Percentiles rank a stretch among this genome's conserved stretches.
These are phyloP conservation scores for Saccharomycopsis crataegensis DNA, from an alignment of 1,139 yeast genomes.

Conservation along the genomic window DNA sequence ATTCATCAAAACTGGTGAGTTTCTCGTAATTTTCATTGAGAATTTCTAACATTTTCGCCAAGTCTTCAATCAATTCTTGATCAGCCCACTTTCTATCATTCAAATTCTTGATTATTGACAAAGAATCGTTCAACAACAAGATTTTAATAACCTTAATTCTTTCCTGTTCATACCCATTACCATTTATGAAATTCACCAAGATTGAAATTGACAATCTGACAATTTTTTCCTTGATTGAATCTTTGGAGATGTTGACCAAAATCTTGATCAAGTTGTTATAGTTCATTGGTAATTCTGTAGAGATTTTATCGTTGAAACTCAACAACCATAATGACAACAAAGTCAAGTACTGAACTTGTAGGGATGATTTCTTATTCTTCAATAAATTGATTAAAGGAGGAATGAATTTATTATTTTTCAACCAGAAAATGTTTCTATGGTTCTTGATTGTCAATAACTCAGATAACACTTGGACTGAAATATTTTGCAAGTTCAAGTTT, in stretches of 20 bases:
- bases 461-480: constrained; percentile 62
- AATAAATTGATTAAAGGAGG: constrained; percentile 47
- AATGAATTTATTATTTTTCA: constrained; percentile 42
- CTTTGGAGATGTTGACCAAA: constrained; percentile 59
- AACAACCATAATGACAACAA: constrained; percentile 78
- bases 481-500: constrained; percentile 48
- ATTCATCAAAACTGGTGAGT: constrained; percentile 90
- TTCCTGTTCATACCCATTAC: constrained; percentile 27
- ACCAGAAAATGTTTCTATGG: constrained; percentile 56
- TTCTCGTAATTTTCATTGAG: constrained; percentile 68
- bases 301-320: constrained; percentile 58
- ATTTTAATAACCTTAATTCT: constrained; percentile 43
- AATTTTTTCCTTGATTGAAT: constrained; percentile 86
- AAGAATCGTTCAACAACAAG: constrained; percentile 69
- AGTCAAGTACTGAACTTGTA: constrained; percentile 79
- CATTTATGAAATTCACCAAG: constrained; percentile 49
- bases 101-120: constrained; percentile 59
- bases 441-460: constrained; percentile 51
- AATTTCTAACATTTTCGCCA: constrained; percentile 47
- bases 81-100: constrained; percentile 91
- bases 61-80: constrained; percentile 77
- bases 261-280: constrained; percentile 38
- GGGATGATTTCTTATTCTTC: constrained; percentile 32
- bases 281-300: constrained; percentile 40
- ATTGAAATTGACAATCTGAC: constrained; percentile 75